Evolutionary conservation across 345 rosid genomes (phyloP), one percentile per base, ranked within the genome.

Genomic region (Firmiana major): DNA sequence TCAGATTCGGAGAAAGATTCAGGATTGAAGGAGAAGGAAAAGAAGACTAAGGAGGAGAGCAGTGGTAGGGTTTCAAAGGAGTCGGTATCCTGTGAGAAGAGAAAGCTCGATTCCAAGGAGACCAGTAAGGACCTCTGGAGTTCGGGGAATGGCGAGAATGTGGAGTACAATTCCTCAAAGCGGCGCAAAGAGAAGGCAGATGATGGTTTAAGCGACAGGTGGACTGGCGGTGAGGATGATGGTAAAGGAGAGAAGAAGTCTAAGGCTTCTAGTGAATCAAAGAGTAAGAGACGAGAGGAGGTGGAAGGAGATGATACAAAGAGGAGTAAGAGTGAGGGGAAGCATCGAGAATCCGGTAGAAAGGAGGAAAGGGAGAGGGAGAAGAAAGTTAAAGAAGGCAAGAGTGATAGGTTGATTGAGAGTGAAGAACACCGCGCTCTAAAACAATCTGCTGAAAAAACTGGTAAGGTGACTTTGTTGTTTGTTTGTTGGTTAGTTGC

Each of bases 1-100:
- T 96, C 97, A 19, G 99, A 93, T 84, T 91, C 97, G 69, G 98
- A 93, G 83, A 91, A 84, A 71, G 97, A 96, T 54, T 81, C 87
- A 57, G 80, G 81, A 66, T 81, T 86, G 77, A 95, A 89, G 83
- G 97, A 93, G 77, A 95, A 89, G 81, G 97, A 93, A 67, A 82
- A 87, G 62, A 92, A 83, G 80, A 87, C 67, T 40, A 87, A 83
- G 64, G 91, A 89, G 4, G 97, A 89, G 65, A 72, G 76, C 57
- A 83, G 83, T 63, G 84, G 43, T 78, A 90, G 89, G 94, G 84
- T 79, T 81, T 84, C 82, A 40, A 93, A 89, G 77, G 97, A 92
- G 43, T 80, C 84, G 16, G 90, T 79, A 51, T 84, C 88, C 7
- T 77, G 88, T 7, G 98, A 91, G 77, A 94, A 92, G 87, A 81